A percentile compares a stretch with the other conserved stretches of the same genome.
phyloP scores from a whole-genome alignment of 805 yeast genomes.

The Sugiyamaella floridensis region DNA sequence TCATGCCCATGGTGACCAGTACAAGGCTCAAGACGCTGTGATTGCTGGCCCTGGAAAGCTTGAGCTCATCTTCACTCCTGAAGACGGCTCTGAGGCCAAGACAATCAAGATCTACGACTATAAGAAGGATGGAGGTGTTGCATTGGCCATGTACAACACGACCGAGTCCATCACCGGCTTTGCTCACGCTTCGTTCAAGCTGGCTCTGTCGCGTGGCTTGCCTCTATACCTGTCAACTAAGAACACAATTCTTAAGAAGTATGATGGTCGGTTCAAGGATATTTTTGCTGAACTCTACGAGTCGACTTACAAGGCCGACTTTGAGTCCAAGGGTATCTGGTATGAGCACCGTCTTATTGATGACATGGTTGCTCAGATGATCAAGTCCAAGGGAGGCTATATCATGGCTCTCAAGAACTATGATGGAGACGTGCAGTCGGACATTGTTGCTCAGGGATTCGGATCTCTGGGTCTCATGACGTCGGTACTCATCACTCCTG shows the following conservation, averaged over 20 bases:
- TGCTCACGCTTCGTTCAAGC: slow-evolving; percentile 86
- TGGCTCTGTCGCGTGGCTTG: slow-evolving; percentile 72
- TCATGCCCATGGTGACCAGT: slow-evolving; percentile 96
- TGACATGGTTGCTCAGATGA: slow-evolving; percentile 99
- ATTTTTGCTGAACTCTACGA: slow-evolving; percentile 79
- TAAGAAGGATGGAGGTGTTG: slow-evolving; percentile 68
- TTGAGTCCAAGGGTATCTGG: slow-evolving; percentile 82
- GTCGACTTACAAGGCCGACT: slow-evolving; percentile 55
- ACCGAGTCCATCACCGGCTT: slow-evolving; percentile 84
- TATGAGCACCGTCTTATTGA: slow-evolving; percentile 94
- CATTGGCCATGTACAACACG: slow-evolving; percentile 91
- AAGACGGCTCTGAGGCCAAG: slow-evolving; percentile 48
- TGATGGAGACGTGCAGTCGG: slow-evolving; percentile 96
- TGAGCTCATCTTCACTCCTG: slow-evolving; percentile 69
- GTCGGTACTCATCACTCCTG: slow-evolving; percentile 93
- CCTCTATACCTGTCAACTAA: slow-evolving; percentile 86
- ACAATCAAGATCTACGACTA: slow-evolving; percentile 61
- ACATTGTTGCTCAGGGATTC: slow-evolving; percentile 96
- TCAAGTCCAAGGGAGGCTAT: slow-evolving; percentile 90
- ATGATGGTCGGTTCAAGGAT: slow-evolving; percentile 95
- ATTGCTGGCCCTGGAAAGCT: slow-evolving; percentile 75
- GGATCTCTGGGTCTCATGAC: slow-evolving; percentile 97
- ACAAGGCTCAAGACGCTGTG: slow-evolving; percentile 83
- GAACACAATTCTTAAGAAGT: slow-evolving; percentile 87
- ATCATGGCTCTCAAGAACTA: slow-evolving; percentile 95